Percentiles rank a stretch among this genome's conserved stretches.
Evolutionary conservation across 1,284 basidiomycete species (phyloP).

Genomic region (Cryptococcus maquisensis): DNA sequence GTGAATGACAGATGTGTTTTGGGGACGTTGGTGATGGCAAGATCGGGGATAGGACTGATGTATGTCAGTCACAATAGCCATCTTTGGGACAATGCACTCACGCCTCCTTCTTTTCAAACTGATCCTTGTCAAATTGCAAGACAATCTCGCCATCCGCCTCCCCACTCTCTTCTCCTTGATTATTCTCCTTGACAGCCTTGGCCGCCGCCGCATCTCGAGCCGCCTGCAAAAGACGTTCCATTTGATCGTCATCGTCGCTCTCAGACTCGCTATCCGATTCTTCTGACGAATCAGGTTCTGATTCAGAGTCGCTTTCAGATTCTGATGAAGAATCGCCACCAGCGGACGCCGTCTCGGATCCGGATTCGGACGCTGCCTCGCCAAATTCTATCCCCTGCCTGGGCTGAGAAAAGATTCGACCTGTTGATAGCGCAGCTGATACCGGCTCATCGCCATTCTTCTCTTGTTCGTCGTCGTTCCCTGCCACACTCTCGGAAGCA

Average conservation of each 20-base stretch:
- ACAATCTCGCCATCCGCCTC: constrained; percentile 30
- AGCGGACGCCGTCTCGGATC: constrained; percentile 1
- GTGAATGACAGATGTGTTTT: constrained; percentile 54
- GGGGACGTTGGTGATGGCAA: constrained; percentile 53
- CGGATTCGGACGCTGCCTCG: not conserved
- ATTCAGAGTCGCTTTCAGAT: constrained; percentile 25
- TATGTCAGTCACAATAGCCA: constrained; percentile 8
- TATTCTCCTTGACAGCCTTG: constrained; percentile 25
- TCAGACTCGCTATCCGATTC: constrained; percentile 6
- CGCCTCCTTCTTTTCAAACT: constrained; percentile 43
- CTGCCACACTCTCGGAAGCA: not conserved
- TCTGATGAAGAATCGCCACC: not conserved
- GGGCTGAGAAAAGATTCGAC: constrained; percentile 6
- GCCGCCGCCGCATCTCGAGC: constrained; percentile 56
- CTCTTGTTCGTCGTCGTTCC: not conserved
- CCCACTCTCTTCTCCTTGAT: constrained; percentile 10
- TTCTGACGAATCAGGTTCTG: constrained; percentile 39
- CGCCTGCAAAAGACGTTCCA: constrained; percentile 51
- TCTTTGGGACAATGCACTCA: constrained; percentile 20
- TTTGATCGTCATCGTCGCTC: constrained; percentile 15
- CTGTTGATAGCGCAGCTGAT: constrained; percentile 8
- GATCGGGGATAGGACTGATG: constrained; percentile 53
- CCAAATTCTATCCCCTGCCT: not conserved
- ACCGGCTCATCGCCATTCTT: not conserved
- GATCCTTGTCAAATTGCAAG: constrained; percentile 37